Base-by-base conservation (phyloP, 2,329 filamentous ascomycete genomes). In the Leptographium radiaticola region DNA sequence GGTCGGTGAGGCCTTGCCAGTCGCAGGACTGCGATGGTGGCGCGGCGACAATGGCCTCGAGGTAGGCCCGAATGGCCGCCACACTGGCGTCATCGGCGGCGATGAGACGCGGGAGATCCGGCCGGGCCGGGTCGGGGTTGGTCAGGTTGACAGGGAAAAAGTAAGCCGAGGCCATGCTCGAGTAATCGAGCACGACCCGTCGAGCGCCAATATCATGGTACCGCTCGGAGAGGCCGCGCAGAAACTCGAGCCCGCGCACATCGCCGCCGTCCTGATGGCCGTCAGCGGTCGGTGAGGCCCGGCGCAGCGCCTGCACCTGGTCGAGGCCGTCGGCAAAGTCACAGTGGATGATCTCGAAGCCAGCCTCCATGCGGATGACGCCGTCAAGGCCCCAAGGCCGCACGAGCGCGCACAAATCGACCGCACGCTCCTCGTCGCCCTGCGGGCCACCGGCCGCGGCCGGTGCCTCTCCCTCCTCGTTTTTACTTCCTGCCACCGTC, bases 321-420 rank as follows among this genome's bases (percentile, higher is more conserved):
- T 40, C 47, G 16, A 51, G 47, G 33, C 53, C 49, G 38, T 48
- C 53, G 13, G 38, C 38, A 20, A 55, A 55, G 46, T 55, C 49
- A 45, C 53, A 55, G 16, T 55, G 40, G 34, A 55, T 55, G 10
- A 55, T 52, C 40, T 55, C 53, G 13, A 40, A 45, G 38, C 53
- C 53, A 2, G 53, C 43, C 31, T 55, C 53, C 38, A 48, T 55
- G n/a, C 53, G 53, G 33, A 55, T 50, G 18, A 55, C 31, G 16
- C 53, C 53, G 8, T 49, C 31, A 30, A 55, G 46, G 3, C 45
- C 50, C 53, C 53, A 55, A 3, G 38, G 30, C 16, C 20, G 10
- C 38, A 20, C 25, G 9, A 55, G n/a, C 2, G 6, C 18, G 20
- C 53, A 55, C 15, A 55, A 31, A 6, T 52, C 45, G 6, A 38